These are phyloP conservation scores for Cercis canadensis DNA, from an alignment of 306 rosid species.

Conservation along the genomic window DNA sequence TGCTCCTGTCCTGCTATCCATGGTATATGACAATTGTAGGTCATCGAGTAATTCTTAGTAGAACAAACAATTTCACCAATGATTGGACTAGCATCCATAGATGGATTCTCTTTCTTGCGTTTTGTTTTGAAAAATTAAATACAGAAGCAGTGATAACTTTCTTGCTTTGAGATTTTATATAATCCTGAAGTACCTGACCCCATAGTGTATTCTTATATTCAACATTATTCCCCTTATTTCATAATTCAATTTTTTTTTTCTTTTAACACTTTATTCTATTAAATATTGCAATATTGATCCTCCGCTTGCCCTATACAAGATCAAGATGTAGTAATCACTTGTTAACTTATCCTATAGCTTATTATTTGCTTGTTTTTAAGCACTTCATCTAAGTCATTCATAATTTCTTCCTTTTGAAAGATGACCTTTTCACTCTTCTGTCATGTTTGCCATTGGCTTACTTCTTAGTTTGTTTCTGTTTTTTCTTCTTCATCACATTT, in stretches of 20 bases:
- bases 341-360: background rate
- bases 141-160: background rate
- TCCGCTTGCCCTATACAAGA: background rate
- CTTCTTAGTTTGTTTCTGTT: background rate
- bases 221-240: slow-evolving; percentile 1
- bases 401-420: background rate
- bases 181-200: background rate
- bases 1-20: background rate
- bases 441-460: background rate
- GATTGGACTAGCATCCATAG: background rate
- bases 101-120: background rate
- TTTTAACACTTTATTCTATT: background rate
- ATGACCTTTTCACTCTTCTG: slow-evolving; percentile 11
- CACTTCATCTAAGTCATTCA: background rate
- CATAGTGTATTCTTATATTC: slow-evolving; percentile 3
- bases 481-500: background rate
- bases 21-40: background rate
- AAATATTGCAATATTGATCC: background rate
- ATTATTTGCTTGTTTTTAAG: background rate
- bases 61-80: background rate
- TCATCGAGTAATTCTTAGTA: background rate
- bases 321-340: background rate
- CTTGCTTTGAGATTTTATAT: background rate
- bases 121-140: background rate
- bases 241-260: background rate